Base-by-base conservation (phyloP, 1,284 basidiomycete species). In the Schizopora paradoxa region DNA sequence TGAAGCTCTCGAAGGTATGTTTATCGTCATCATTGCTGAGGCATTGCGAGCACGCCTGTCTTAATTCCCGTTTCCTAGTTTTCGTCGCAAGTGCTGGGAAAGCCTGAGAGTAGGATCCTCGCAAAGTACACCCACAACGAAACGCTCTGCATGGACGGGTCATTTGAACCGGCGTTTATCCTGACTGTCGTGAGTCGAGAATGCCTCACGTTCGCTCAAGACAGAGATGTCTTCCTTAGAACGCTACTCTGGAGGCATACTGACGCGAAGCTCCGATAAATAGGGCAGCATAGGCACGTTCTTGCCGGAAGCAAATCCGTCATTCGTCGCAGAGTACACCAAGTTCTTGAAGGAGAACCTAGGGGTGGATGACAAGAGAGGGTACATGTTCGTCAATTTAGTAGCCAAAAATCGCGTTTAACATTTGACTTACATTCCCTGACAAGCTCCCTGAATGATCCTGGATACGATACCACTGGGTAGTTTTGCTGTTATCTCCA, bases 101-200 rank as follows among this genome's bases (percentile, higher is more conserved):
- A 82, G 57, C 78, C 78, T 0, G 73, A 79, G 54, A 34, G 50
- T 5, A 70, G 70, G 51, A 75, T 85, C 50, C 68, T 67, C 7
- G 64, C 77, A 48, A 67, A 68, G 47, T 72, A 77, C 54, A 68
- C 60, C 13, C 70, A 80, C 61, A 76, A 78, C 47, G 76, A 82
- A 42, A 68, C 64, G 27, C 66, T 82, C 51, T 70, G 75, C 5
- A 84, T 79, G 57, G 65, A 56, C 13, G 81, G 80, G 5, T 73
- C 72, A 6, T 74, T 81, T 41, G 81, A 82, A 13, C 82, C 82
- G 21, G 77, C 80, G 1, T 74, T 80, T 58, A 62, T 72, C 41
- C 61, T 84, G 51, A 62, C 58, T 36, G 63, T 82, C 47, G 82
- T 84, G 50, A 46, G 77, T 65, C 2, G 38, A 26, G 16, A 22